Conservation (phyloP, 208 protist species). For the Trichomonas tenax region DNA sequence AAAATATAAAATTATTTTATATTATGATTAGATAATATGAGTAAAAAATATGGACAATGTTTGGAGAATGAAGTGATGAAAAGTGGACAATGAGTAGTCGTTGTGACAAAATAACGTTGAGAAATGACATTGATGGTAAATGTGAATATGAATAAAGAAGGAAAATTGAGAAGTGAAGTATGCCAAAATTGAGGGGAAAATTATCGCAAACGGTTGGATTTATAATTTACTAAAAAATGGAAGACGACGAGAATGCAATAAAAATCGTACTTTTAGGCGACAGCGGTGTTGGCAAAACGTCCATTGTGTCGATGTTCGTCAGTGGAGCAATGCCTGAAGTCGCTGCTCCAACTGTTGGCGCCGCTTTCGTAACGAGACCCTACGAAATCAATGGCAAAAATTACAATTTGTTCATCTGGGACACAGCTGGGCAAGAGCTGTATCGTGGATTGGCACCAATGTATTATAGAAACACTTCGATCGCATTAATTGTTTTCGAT, state of each 20-base stretch:
- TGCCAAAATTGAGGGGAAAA: too few species aligned
- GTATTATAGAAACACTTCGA: background rate
- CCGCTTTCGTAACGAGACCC: background rate
- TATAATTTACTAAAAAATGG: background rate
- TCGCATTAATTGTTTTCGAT: slow-evolving; percentile 12
- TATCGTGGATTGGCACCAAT: background rate
- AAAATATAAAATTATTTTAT: too few species aligned
- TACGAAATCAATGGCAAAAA: background rate
- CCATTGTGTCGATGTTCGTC: background rate
- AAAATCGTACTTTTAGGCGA: background rate
- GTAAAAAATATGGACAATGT: too few species aligned
- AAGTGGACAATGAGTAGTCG: too few species aligned
- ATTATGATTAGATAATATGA: too few species aligned
- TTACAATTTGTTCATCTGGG: background rate
- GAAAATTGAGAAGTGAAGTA: too few species aligned
- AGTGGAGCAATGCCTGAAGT: background rate
- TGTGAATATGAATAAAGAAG: too few species aligned
- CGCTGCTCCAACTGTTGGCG: background rate
- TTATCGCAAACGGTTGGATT: too few species aligned
- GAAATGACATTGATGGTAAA: too few species aligned
- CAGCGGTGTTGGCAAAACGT: background rate
- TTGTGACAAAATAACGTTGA: too few species aligned
- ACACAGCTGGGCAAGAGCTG: background rate
- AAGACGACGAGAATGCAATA: background rate
- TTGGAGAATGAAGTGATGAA: too few species aligned